A percentile compares a stretch with the other conserved stretches of the same genome.
Conservation (phyloP, 2,329 filamentous ascomycete genomes). For the Colletotrichum sp. region DNA sequence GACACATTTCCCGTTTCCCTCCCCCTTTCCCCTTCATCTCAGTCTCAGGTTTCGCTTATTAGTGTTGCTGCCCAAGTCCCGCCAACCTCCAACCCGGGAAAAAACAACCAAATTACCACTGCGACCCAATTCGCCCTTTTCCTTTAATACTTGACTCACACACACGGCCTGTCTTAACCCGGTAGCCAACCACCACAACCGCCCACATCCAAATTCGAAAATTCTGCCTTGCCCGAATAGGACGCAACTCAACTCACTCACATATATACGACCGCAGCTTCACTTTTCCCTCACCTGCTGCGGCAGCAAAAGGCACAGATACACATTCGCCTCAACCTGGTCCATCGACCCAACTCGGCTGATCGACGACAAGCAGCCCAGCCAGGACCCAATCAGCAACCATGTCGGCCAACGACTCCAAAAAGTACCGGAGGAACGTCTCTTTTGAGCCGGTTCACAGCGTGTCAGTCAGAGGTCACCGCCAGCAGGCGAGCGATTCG, state of each 20-base stretch:
- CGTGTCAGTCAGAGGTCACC: constrained; percentile 18
- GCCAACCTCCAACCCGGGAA: background rate
- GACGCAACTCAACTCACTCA: background rate
- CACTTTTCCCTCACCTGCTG: background rate
- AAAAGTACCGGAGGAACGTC: constrained; percentile 12
- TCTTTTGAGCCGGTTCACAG: constrained; percentile 11
- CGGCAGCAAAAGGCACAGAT: background rate
- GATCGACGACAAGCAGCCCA: background rate
- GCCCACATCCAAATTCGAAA: constrained; percentile 11
- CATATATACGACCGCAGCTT: background rate
- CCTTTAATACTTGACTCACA: constrained; percentile 22
- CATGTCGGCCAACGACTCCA: constrained; percentile 21
- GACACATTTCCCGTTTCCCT: background rate
- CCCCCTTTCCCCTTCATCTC: constrained; percentile 4
- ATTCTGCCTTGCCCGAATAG: background rate
- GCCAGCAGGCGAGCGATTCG: constrained; percentile 25
- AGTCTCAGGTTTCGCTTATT: background rate
- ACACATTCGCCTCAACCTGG: background rate
- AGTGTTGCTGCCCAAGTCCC: constrained; percentile 2
- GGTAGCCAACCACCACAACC: constrained; percentile 9
- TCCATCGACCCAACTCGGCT: background rate
- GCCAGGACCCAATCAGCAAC: background rate
- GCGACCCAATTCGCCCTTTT: constrained; percentile 14
- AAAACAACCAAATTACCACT: constrained; percentile 11
- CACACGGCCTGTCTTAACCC: constrained; percentile 16